Conservation (phyloP, 2,329 filamentous ascomycete species). For the Sporothrix dimorphospora region DNA sequence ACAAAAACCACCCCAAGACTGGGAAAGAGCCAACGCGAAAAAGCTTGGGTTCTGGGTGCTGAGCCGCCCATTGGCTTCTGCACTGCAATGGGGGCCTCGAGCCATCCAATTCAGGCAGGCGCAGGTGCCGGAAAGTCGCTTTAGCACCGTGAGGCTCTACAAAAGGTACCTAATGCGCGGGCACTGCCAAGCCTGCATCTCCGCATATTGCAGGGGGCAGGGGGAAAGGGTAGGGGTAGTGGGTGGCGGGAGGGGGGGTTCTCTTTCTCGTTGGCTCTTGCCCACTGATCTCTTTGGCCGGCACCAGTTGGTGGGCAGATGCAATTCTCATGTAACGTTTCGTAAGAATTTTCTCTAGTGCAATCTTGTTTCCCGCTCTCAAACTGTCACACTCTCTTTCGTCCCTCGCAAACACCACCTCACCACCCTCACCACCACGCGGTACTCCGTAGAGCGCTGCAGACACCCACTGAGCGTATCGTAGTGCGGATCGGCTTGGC, state of each 20-base stretch:
- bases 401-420: neutral
- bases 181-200: constrained; percentile 20
- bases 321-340: constrained; percentile 33
- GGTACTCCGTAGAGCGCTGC: neutral
- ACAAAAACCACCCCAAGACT: neutral
- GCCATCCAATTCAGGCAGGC: constrained; percentile 27
- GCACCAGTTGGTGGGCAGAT: neutral
- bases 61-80: neutral
- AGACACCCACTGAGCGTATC: neutral
- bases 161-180: constrained; percentile 13
- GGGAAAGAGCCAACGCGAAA: neutral
- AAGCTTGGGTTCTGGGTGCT: neutral
- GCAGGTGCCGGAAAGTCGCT: constrained; percentile 6
- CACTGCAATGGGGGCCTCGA: neutral
- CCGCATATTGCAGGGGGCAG: constrained; percentile 1
- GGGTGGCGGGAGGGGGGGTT: constrained; percentile 13
- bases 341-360: constrained; percentile 24
- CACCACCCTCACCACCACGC: neutral
- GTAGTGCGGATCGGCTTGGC: neutral
- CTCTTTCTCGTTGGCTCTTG: constrained; percentile 8
- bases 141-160: constrained; percentile 20
- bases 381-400: neutral
- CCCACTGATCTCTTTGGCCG: constrained; percentile 9
- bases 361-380: constrained; percentile 6
- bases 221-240: constrained; percentile 4